A percentile compares a stretch with the other conserved stretches of the same genome.
Evolutionary conservation across 768 basidiomycete species (phyloP).

Genomic region (Zangia roseola): DNA sequence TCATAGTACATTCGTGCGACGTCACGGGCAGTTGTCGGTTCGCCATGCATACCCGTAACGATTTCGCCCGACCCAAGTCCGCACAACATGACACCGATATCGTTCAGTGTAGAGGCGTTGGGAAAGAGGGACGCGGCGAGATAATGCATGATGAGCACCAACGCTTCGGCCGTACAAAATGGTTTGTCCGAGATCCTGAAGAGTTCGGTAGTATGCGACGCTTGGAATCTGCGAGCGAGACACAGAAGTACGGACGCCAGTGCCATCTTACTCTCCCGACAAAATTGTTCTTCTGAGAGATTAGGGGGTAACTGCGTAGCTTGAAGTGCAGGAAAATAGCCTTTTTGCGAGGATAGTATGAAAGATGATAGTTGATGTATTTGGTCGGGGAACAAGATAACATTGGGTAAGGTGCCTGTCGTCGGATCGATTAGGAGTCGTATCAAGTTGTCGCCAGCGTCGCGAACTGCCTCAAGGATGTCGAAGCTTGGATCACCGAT

Average conservation of each 20-base stretch:
- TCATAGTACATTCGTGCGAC: slow-evolving; percentile 47
- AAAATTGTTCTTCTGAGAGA: slow-evolving; percentile 27
- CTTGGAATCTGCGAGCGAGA: slow-evolving; percentile 46
- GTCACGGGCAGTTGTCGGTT: slow-evolving; percentile 28
- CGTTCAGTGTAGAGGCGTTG: slow-evolving; percentile 47
- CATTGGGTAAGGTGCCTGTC: slow-evolving; percentile 40
- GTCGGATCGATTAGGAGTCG: slow-evolving; percentile 33
- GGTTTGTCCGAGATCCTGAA: slow-evolving; percentile 27
- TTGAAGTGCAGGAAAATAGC: slow-evolving; percentile 35
- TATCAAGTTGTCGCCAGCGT: slow-evolving; percentile 34
- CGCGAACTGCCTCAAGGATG: slow-evolving; percentile 34
- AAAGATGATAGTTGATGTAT: slow-evolving; percentile 33
- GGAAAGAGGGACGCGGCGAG: slow-evolving; percentile 44
- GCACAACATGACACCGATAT: slow-evolving; percentile 49
- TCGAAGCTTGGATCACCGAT: slow-evolving; percentile 37
- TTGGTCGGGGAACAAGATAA: slow-evolving; percentile 43
- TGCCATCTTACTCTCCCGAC: slow-evolving; percentile 29
- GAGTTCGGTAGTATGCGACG: slow-evolving; percentile 21
- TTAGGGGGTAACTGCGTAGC: slow-evolving; percentile 18
- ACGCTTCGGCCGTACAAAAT: slow-evolving; percentile 34
- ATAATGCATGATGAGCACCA: slow-evolving; percentile 48
- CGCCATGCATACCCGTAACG: slow-evolving; percentile 17
- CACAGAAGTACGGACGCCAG: slow-evolving; percentile 43
- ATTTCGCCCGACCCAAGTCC: slow-evolving; percentile 27
- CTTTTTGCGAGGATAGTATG: slow-evolving; percentile 37